Percentiles rank a stretch among this genome's conserved stretches.
These are phyloP conservation scores for Acanthamoeba culbertsoni DNA, from an alignment of 208 protist species.

Conservation along the genomic window DNA sequence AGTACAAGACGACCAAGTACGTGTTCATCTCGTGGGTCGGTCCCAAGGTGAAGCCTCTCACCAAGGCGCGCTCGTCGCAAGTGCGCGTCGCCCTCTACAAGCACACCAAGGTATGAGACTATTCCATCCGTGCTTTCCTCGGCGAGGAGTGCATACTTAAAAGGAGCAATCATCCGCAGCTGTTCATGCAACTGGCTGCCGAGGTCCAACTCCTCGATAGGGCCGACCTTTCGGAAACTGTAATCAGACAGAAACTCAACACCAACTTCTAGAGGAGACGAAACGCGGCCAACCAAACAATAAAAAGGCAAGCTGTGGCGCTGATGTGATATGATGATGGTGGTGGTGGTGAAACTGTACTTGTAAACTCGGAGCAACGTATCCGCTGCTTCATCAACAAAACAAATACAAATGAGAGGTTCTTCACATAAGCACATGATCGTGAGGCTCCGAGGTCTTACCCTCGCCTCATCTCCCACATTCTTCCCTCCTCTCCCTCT, in stretches of 20 bases:
- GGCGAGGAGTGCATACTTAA: background rate
- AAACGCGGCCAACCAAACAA: background rate
- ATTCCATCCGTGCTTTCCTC: background rate
- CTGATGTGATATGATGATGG: too few species aligned
- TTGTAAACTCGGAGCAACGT: too few species aligned
- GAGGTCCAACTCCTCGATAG: slow-evolving; percentile 6
- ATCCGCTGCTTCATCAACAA: too few species aligned
- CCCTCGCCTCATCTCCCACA: background rate
- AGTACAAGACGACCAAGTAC: slow-evolving; percentile 58
- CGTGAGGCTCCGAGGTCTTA: background rate
- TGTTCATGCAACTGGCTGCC: slow-evolving; percentile 25
- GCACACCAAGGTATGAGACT: background rate
- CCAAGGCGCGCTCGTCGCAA: slow-evolving; percentile 51
- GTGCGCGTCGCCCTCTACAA: slow-evolving; percentile 58
- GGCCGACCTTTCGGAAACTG: background rate
- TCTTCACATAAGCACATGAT: too few species aligned
- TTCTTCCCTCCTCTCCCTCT: background rate
- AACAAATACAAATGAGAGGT: too few species aligned
- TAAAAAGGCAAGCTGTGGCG: too few species aligned
- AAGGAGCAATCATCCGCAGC: background rate
- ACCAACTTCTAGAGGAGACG: background rate
- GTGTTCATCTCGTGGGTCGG: slow-evolving; percentile 58
- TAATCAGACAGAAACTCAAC: slow-evolving; percentile 47
- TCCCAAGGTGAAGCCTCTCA: slow-evolving; percentile 36
- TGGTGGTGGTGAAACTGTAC: too few species aligned